phyloP scores from a whole-genome alignment of 495 filamentous ascomycete species.

The Xylaria palmicola region DNA sequence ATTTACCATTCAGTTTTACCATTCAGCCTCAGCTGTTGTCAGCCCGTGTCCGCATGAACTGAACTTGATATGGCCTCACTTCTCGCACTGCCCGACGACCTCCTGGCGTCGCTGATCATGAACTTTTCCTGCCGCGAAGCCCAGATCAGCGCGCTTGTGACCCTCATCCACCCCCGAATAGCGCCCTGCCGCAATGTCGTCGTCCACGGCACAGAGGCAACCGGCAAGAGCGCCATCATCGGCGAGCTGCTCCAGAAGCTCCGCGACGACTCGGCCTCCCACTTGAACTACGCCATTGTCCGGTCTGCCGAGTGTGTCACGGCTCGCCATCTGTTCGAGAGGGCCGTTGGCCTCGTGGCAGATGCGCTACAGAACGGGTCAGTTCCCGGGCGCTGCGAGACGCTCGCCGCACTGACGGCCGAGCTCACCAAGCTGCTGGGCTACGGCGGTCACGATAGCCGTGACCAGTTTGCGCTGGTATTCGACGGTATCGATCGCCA shows the following conservation, averaged over 20 bases:
- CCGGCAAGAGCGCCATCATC: conserved; percentile 79
- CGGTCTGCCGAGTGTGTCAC: conserved; percentile 86
- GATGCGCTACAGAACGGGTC: conserved; percentile 45
- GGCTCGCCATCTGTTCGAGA: conserved; percentile 80
- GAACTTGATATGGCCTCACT: conserved; percentile 22
- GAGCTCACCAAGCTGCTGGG: conserved; percentile 62
- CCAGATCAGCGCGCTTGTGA: conserved; percentile 62
- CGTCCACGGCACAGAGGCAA: conserved; percentile 85
- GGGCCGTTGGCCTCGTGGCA: conserved; percentile 53
- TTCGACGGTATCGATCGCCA: conserved; percentile 91
- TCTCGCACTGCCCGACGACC: conserved; percentile 52
- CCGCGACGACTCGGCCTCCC: conserved; percentile 6
- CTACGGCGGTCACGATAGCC: conserved; percentile 36
- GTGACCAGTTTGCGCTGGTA: conserved; percentile 73
- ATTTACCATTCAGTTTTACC: no score
- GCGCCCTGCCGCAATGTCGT: conserved; percentile 61
- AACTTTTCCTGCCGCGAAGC: conserved; percentile 61
- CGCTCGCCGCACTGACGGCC: conserved; percentile 68
- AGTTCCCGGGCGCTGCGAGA: conserved; percentile 64
- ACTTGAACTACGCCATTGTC: conserved; percentile 66
- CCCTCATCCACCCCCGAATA: conserved; percentile 52
- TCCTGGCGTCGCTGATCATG: conserved; percentile 49
- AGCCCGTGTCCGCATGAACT: no score
- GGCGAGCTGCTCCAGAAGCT: conserved; percentile 53
- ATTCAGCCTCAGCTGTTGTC: no score